Evolutionary conservation across 768 basidiomycete genomes (phyloP).

Genomic region (Termitomyces sp.): DNA sequence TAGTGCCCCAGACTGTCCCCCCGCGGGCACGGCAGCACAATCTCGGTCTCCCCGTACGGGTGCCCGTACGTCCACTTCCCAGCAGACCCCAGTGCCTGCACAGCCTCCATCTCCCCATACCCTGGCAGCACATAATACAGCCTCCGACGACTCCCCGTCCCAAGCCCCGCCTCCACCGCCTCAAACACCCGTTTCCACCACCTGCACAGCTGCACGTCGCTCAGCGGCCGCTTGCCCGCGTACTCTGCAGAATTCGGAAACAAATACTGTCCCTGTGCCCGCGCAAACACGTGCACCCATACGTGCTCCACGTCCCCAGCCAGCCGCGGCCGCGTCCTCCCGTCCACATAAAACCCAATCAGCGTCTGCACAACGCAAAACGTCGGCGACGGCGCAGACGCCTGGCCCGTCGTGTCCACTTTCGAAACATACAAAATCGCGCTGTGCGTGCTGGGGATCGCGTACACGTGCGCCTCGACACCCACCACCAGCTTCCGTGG

Average conservation of each 20-base stretch:
- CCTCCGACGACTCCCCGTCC: slow-evolving; percentile 24
- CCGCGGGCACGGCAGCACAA: slow-evolving; percentile 41
- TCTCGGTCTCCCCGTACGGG: slow-evolving; percentile 61
- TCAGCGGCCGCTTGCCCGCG: slow-evolving; percentile 65
- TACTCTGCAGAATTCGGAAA: slow-evolving; percentile 85
- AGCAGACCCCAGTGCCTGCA: slow-evolving; percentile 46
- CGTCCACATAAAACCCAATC: slow-evolving; percentile 60
- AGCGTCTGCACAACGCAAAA: slow-evolving; percentile 64
- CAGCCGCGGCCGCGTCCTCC: slow-evolving; percentile 54
- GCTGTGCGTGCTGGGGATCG: slow-evolving; percentile 62
- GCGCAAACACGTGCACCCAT: slow-evolving; percentile 88
- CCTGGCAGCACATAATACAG: slow-evolving; percentile 72
- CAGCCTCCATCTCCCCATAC: slow-evolving; percentile 64
- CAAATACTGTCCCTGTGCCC: slow-evolving; percentile 88
- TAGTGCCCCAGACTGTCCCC: slow-evolving; percentile 51
- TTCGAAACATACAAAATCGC: slow-evolving; percentile 90
- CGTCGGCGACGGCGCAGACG: slow-evolving; percentile 61
- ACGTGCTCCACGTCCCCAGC: slow-evolving; percentile 41
- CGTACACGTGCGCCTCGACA: slow-evolving; percentile 78
- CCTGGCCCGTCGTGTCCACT: slow-evolving; percentile 89
- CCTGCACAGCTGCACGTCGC: slow-evolving; percentile 75
- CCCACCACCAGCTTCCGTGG: slow-evolving; percentile 68
- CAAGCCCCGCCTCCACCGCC: slow-evolving; percentile 46
- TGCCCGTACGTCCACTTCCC: slow-evolving; percentile 73
- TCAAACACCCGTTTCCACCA: slow-evolving; percentile 90